Evolutionary conservation across 768 basidiomycete species (phyloP), one percentile per base, ranked within the genome.

Genomic region (Russula brevipes): DNA sequence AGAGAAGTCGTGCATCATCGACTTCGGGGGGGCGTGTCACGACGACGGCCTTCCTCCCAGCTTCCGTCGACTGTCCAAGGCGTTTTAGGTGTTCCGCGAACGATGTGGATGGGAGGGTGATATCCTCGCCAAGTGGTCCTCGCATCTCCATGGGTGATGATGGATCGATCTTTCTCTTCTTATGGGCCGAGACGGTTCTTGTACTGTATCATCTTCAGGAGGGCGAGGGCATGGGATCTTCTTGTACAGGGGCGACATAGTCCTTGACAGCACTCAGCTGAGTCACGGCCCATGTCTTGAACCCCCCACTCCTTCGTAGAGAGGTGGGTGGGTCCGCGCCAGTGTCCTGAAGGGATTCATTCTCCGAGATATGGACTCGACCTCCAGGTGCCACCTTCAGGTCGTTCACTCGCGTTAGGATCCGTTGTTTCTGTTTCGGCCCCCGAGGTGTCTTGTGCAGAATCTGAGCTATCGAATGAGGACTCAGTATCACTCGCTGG

Each of bases 211-310:
- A 14, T 16, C 33, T 45, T 44, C 39, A 16, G n/a, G 33, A 51
- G 7, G 11, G 31, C 5, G 42, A 31, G 30, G 30, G 11, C 41
- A 51, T 10, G 1, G n/a, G 58, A 10, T 9, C 53, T 9, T 54
- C 54, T 31, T 60, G 53, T 6, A 58, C 60, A 2, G 74, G 72
- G 10, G 73, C 72, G 9, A 75, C 69, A 51, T 81, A 77, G 45
- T 72, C 73, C 67, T 83, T 83, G 19, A 75, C 80, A 4, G 68
- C 70, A 55, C 78, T 85, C 56, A 91, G 79, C 71, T 97, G 94
- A 59, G 87, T 82, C 64, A 86, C 71, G 0, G 94, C 95, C 95
- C 95, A 97, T 45, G 86, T 80, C 72, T 97, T 97, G 82, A 97
- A 98, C 7, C 83, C 82, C 4, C 76, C 69, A 35, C 72, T 71